Conservation (phyloP, 352 stramenopile species). For the Salisapilia sapeloensis region DNA sequence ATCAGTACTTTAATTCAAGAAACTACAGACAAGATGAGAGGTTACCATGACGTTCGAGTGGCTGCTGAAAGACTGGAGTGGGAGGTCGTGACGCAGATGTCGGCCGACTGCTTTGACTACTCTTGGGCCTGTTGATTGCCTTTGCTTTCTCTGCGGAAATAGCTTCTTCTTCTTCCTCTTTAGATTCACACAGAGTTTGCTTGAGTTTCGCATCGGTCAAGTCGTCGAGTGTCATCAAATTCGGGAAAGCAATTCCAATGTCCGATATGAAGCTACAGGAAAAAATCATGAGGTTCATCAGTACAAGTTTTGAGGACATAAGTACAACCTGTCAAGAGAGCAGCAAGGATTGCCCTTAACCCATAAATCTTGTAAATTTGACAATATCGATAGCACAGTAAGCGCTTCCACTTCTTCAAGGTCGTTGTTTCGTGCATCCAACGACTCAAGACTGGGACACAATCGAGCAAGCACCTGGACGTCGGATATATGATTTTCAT, state of each 20-base stretch:
- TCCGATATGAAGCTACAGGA: conserved; percentile 36
- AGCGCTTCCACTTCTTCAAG: conserved; percentile 11
- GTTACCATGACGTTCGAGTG: conserved; percentile 24
- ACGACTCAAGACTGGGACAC: conserved; percentile 39
- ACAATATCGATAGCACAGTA: conserved; percentile 4
- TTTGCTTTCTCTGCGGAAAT: conserved; percentile 1
- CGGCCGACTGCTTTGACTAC: not conserved
- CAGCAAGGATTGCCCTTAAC: conserved; percentile 50
- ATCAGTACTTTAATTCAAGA: not conserved
- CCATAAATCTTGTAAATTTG: conserved; percentile 39
- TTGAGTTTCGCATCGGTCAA: conserved; percentile 29
- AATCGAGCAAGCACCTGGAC: conserved; percentile 9
- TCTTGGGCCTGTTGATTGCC: conserved; percentile 1
- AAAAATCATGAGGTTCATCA: not conserved
- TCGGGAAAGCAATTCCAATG: conserved; percentile 15
- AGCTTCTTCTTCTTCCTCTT: too few species aligned
- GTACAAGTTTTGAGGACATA: not conserved
- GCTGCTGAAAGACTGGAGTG: conserved; percentile 27
- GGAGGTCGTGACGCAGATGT: conserved; percentile 9
- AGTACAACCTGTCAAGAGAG: conserved; percentile 16
- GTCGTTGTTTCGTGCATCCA: conserved; percentile 52
- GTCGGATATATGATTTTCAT: conserved; percentile 28
- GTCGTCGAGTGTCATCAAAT: conserved; percentile 43
- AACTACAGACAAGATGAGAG: too few species aligned
- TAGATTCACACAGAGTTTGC: too few species aligned